These are phyloP conservation scores for Calonectria leucothoes DNA, from an alignment of 2,329 filamentous ascomycete genomes.

Conservation along the genomic window DNA sequence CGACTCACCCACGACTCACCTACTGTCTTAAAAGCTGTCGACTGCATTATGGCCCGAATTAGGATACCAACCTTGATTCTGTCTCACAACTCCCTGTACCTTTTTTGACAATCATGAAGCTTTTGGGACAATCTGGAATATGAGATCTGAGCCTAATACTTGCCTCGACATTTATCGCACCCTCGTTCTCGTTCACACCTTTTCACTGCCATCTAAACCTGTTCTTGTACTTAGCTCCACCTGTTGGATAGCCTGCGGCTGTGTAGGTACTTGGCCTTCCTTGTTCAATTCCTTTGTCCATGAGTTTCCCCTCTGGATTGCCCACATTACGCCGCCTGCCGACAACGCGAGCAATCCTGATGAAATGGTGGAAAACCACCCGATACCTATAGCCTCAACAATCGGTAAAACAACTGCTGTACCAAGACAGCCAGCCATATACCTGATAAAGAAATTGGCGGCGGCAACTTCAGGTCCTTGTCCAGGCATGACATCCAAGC, in stretches of 20 bases:
- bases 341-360: not conserved
- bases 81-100: no score
- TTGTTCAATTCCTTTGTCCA: not conserved
- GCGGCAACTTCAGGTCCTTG: conserved; percentile 80
- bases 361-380: conserved; percentile 82
- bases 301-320: conserved; percentile 3
- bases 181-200: not conserved
- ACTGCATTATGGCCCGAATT: not conserved
- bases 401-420: conserved; percentile 80
- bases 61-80: not conserved
- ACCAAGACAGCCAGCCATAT: conserved; percentile 78
- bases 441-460: conserved; percentile 83
- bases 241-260: not conserved
- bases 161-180: not conserved
- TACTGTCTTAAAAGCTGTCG: no score
- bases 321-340: conserved; percentile 4
- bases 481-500: conserved; percentile 81
- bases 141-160: not conserved
- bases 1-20: no score
- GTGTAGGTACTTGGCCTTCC: no score
- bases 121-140: not conserved
- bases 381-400: conserved; percentile 78
- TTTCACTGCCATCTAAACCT: not conserved
- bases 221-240: not conserved
- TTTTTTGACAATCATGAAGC: not conserved